Evolutionary conservation across 2,329 filamentous ascomycete species (phyloP).

Genomic region (Ceratocystis diversiconidia): DNA sequence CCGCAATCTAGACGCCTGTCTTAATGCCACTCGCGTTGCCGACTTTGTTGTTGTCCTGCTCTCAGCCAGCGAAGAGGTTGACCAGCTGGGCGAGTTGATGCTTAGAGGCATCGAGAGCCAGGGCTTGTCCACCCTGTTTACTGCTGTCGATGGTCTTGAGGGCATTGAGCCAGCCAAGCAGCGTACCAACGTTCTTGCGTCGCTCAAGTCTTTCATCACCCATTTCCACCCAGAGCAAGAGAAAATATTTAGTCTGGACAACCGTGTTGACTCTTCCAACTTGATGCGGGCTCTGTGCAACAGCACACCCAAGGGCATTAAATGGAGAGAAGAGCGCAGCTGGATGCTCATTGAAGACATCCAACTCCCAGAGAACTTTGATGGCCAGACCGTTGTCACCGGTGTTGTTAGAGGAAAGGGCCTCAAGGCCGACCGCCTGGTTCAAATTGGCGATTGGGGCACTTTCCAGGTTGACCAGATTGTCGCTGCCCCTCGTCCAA

Average conservation of each 20-base stretch:
- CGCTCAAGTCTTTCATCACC: constrained; percentile 80
- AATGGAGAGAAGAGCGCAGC: constrained; percentile 87
- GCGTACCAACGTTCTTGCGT: constrained; percentile 59
- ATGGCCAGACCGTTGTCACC: constrained; percentile 57
- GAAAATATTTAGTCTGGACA: constrained; percentile 80
- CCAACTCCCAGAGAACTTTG: constrained; percentile 48
- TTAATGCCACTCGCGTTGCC: constrained; percentile 76
- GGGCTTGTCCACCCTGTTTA: constrained; percentile 84
- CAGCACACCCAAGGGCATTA: constrained; percentile 81
- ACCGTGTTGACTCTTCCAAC: constrained; percentile 79
- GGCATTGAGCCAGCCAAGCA: constrained; percentile 67
- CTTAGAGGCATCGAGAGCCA: constrained; percentile 82
- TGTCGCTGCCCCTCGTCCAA: constrained; percentile 51
- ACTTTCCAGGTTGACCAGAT: constrained; percentile 88
- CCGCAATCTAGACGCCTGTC: constrained; percentile 57
- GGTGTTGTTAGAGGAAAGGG: constrained; percentile 76
- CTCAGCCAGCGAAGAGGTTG: constrained; percentile 70
- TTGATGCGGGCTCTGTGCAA: constrained; percentile 83
- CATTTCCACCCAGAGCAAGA: constrained; percentile 91
- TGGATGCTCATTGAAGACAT: constrained; percentile 89
- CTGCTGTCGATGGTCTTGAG: constrained; percentile 67
- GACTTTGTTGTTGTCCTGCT: constrained; percentile 85
- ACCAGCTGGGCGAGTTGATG: constrained; percentile 70
- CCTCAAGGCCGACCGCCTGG: constrained; percentile 75
- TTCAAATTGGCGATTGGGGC: constrained; percentile 89